phyloP scores from a whole-genome alignment of 768 basidiomycete species.

The Hemileccinum rubropunctum region DNA sequence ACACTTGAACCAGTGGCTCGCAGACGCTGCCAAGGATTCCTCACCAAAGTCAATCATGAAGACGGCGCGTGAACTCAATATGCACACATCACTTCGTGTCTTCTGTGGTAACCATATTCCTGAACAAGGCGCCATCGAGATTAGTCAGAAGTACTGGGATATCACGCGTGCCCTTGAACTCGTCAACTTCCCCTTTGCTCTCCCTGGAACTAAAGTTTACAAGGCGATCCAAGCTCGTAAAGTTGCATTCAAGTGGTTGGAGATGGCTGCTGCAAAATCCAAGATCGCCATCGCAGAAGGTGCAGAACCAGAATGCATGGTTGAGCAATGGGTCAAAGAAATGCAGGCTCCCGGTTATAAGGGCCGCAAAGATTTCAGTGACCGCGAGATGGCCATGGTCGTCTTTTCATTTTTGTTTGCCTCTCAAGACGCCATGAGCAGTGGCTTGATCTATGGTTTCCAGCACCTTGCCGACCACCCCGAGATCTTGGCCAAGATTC shows the following conservation, averaged over 20 bases:
- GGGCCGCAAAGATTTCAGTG: conserved; percentile 82
- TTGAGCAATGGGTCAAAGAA: conserved; percentile 88
- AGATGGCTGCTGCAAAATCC: conserved; percentile 71
- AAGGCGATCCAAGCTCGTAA: conserved; percentile 91
- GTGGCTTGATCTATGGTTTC: conserved; percentile 92
- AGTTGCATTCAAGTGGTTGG: conserved; percentile 74
- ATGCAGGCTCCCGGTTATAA: conserved; percentile 66
- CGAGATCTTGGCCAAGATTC: conserved; percentile 81
- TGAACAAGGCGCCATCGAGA: conserved; percentile 71
- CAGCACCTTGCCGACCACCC: conserved; percentile 95
- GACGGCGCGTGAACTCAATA: conserved; percentile 90
- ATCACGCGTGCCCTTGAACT: conserved; percentile 95
- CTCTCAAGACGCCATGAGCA: conserved; percentile 97
- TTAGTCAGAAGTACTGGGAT: conserved; percentile 92
- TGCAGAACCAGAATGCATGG: conserved; percentile 79
- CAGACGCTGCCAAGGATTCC: conserved; percentile 45
- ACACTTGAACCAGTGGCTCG: conserved; percentile 74
- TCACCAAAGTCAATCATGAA: conserved; percentile 72
- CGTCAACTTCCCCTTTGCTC: conserved; percentile 95
- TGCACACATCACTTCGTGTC: conserved; percentile 94
- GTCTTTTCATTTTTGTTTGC: conserved; percentile 96
- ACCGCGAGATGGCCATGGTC: conserved; percentile 96
- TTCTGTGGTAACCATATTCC: conserved; percentile 93
- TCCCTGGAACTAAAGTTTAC: conserved; percentile 96
- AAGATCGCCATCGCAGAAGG: conserved; percentile 83